phyloP scores from a whole-genome alignment of 441 rosid genomes.

The Biscutella laevigata region DNA sequence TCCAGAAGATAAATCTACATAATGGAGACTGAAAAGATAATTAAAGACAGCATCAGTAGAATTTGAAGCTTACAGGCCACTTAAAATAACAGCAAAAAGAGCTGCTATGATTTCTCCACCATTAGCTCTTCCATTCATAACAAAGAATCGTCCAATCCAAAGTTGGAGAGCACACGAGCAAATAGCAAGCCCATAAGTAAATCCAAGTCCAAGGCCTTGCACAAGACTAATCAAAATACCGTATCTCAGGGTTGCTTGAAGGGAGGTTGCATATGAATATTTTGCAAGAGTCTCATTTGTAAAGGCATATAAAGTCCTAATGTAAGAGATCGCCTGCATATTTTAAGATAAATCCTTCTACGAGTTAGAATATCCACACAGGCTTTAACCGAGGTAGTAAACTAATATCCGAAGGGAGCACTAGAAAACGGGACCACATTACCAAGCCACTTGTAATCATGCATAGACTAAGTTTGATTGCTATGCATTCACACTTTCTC shows the following conservation, averaged over 20 bases:
- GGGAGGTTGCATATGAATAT: slow-evolving; percentile 93
- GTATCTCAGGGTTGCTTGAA: slow-evolving; percentile 94
- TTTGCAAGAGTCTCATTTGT: slow-evolving; percentile 98
- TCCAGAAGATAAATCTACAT: too few species aligned
- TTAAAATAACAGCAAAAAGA: slow-evolving; percentile 85
- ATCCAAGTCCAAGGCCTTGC: slow-evolving; percentile 99
- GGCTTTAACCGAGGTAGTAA: neutral
- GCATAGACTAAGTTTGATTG: slow-evolving; percentile 5
- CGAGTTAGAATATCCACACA: slow-evolving; percentile 2
- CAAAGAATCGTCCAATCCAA: slow-evolving; percentile 92
- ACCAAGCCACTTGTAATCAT: slow-evolving; percentile 6
- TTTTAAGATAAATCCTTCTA: slow-evolving; percentile 2
- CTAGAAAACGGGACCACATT: neutral
- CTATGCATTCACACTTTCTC: neutral
- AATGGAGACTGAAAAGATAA: neutral
- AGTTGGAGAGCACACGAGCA: slow-evolving; percentile 98
- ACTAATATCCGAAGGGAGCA: neutral
- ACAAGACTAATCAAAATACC: slow-evolving; percentile 95
- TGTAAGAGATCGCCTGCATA: slow-evolving; percentile 80
- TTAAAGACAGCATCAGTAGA: slow-evolving; percentile 13
- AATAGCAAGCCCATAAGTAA: slow-evolving; percentile 97
- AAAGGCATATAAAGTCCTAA: slow-evolving; percentile 90
- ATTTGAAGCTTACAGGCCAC: slow-evolving; percentile 82
- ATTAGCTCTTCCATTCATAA: slow-evolving; percentile 50
- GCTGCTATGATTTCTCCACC: slow-evolving; percentile 96